phyloP scores from a whole-genome alignment of 495 filamentous ascomycete species.

The Venustampulla echinocandica region DNA sequence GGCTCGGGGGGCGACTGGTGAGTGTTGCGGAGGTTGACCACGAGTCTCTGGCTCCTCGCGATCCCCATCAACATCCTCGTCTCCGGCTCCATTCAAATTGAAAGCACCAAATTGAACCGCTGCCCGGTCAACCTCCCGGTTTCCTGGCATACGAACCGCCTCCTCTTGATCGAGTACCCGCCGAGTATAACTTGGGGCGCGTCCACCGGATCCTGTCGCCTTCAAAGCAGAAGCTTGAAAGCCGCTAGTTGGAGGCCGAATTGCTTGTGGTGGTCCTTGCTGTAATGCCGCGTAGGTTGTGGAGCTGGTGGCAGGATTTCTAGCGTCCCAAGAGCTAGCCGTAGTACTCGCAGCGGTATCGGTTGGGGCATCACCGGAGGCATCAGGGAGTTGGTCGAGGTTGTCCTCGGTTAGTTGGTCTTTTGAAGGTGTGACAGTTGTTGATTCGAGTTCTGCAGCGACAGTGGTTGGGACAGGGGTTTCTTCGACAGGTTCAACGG shows the following conservation, averaged over 20 bases:
- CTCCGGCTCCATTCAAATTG: conserved; percentile 69
- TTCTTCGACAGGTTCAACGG: conserved; percentile 7
- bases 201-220: conserved; percentile 50
- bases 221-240: conserved; percentile 70
- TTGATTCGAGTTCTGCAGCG: conserved; percentile 44
- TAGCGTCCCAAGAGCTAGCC: conserved; percentile 71
- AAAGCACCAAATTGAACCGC: conserved; percentile 98
- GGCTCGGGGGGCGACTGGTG: conserved; percentile 83
- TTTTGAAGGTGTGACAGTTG: conserved; percentile 58
- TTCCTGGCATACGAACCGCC: conserved; percentile 97
- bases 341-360: conserved; percentile 87
- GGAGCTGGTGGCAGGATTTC: conserved; percentile 39
- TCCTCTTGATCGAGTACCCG: conserved; percentile 90
- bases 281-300: conserved; percentile 49
- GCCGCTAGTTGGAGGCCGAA: conserved; percentile 52
- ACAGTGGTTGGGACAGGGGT: conserved; percentile 5
- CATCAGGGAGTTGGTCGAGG: conserved; percentile 79
- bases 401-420: conserved; percentile 86
- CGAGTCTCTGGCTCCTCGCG: conserved; percentile 92
- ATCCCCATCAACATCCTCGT: conserved; percentile 84
- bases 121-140: conserved; percentile 85
- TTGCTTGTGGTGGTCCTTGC: conserved; percentile 45
- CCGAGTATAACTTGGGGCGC: conserved; percentile 69
- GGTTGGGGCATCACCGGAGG: conserved; percentile 61
- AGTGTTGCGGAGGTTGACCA: conserved; percentile 88